Evolutionary conservation across 208 protist species (phyloP), one percentile per base, ranked within the genome.

Genomic region (Trypanosoma vivax): DNA sequence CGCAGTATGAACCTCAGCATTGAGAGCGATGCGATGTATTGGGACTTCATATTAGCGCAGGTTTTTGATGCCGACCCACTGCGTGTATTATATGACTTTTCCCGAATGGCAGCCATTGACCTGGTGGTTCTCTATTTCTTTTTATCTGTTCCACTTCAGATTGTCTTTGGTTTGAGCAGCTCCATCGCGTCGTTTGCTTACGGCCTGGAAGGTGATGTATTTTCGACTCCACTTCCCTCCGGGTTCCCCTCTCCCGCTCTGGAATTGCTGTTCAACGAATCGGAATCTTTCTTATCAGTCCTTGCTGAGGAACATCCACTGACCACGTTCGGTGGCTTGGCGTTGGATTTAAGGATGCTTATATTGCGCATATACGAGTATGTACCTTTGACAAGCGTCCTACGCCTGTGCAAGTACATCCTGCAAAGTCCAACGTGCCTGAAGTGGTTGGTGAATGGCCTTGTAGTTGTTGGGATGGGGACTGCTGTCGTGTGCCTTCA

Each of bases 41-140:
- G 70, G 71, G 59, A 59, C 34, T 79, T 76, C 50, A 69, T 88
- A 27, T 50, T 88, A 14, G 67, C 65, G 11, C 83, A 83, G 29
- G 50, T 82, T 2, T 86, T 79, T 70, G 79, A 86, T 49, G 37
- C 60, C 4, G 74, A 85, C 38, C 74, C 73, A 31, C 62, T 73
- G 37, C 51, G 65, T 18, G 54, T 84, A 16, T 35, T 78, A n/a
- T 48, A 45, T 43, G 70, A 76, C 42, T 83, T 81, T 47, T 6
- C 69, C 1, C 63, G 63, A 42, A 52, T 88, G 37, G 48, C 65
- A n/a, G 6, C 64, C 31, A 60, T 81, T 39, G 73, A 88, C 50
- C 23, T 76, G 27, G 19, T 65, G n/a, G 66, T 64, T 21, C 60
- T 86, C 35, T 67, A 76, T 25, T 2, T 83, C 23, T 87, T 92